Evolutionary conservation across 331 rosid species (phyloP), one percentile per base, ranked within the genome.

Genomic region (Quercus phellos): DNA sequence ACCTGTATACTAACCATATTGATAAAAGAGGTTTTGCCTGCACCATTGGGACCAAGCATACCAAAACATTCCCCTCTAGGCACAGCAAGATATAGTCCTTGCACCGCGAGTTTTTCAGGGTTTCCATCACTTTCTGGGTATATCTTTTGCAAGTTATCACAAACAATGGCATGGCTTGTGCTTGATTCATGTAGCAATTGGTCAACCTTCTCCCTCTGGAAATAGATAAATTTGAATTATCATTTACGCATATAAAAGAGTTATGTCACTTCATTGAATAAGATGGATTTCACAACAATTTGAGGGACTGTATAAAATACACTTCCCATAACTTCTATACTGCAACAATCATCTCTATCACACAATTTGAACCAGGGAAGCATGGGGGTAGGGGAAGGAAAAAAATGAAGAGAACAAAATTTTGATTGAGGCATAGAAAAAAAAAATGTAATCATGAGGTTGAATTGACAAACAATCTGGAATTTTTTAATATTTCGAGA

Each of bases 31-130:
- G 99, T 92, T 82, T 95, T 95, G 64, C 98, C 97, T 2, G 96
- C 96, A 72, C 98, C 97, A 50, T 92, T 95, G 53, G 98, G 99
- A 67, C 99, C 99, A 73, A 95, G 97, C 97, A 92, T 92, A 67
- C 98, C 98, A 77, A 94, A 94, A 86, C 99, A 94, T 58, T 92
- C 98, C 32, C 97, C 96, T 51, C 87, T 89, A 73, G 89, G 87
- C 80, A 94, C 74, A 80, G 94, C 94, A 84, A 94, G 97, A 72
- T 97, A 94, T 79, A 94, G 38, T 38, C 94, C 99, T 80, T 76
- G 90, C 74, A 94, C 97, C 0, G 99, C 99, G 69, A 78, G 72
- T 78, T 92, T 92, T 42, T 85, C 90, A 1, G 90, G 98, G 87
- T 94, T 94, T 27, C 99, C 98, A 53, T 94, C 99, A 74, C 82